These are phyloP conservation scores for Leishmania gerbilli DNA, from an alignment of 208 protist species.

Conservation along the genomic window DNA sequence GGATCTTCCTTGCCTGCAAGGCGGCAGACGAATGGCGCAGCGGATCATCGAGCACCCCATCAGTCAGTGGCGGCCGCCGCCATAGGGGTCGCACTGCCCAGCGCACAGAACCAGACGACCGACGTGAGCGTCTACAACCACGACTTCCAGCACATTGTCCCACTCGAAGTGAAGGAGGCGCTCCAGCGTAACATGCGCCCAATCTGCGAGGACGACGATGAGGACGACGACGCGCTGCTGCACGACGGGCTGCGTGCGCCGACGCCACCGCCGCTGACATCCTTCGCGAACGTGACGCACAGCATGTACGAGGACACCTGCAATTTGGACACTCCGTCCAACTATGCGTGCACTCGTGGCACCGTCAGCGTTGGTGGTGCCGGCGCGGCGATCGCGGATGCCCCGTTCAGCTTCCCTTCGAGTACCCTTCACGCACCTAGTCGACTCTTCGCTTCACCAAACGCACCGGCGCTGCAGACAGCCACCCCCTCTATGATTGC, in stretches of 20 bases:
- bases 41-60: background rate
- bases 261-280: background rate
- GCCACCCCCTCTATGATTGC: background rate
- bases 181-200: slow-evolving; percentile 34
- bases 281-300: background rate
- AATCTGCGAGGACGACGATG: slow-evolving; percentile 38
- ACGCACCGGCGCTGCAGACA: background rate
- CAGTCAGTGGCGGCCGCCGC: background rate
- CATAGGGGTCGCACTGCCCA: background rate
- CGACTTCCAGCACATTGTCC: slow-evolving; percentile 48
- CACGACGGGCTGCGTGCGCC: slow-evolving; percentile 13
- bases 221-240: slow-evolving; percentile 17
- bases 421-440: background rate
- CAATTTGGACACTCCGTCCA: no score
- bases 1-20: no score
- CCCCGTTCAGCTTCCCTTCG: background rate
- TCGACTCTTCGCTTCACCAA: background rate
- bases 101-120: background rate
- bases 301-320: background rate
- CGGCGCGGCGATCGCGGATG: background rate
- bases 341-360: background rate
- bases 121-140: slow-evolving; percentile 39
- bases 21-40: background rate
- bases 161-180: slow-evolving; percentile 34
- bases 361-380: background rate